Percentiles rank a stretch among this genome's conserved stretches.
Conservation (phyloP, 768 basidiomycete genomes). For the Fibroporia radiculosa region DNA sequence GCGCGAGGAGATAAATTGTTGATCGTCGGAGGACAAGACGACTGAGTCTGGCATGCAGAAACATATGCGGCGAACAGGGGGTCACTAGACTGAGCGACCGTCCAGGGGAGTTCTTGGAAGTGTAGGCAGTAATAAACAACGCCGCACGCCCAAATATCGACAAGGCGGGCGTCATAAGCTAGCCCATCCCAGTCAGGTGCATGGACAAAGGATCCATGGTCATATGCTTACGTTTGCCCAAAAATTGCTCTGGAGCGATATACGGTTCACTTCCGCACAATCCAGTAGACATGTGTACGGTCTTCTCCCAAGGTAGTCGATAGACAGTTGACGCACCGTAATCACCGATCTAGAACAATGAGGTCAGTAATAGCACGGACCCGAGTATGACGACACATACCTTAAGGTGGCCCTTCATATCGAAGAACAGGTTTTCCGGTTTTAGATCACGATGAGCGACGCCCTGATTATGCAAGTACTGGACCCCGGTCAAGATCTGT, state of each 20-base stretch:
- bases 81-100: slow-evolving; percentile 82
- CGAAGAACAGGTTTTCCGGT: slow-evolving; percentile 95
- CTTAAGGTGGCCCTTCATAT: slow-evolving; percentile 89
- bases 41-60: slow-evolving; percentile 43
- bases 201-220: slow-evolving; percentile 23
- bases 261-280: slow-evolving; percentile 98
- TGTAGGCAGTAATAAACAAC: slow-evolving; percentile 98
- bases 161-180: slow-evolving; percentile 97
- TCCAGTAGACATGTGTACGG: slow-evolving; percentile 94
- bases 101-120: slow-evolving; percentile 98
- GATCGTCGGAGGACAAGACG: slow-evolving; percentile 56
- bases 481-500: slow-evolving; percentile 84
- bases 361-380: slow-evolving; percentile 7
- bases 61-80: slow-evolving; percentile 74
- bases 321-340: slow-evolving; percentile 99
- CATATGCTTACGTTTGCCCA: slow-evolving; percentile 82
- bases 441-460: slow-evolving; percentile 98
- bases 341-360: slow-evolving; percentile 75
- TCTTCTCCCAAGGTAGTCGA: slow-evolving; percentile 95
- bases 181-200: slow-evolving; percentile 28
- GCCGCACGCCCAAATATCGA: slow-evolving; percentile 96
- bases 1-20: slow-evolving; percentile 83
- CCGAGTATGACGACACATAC: slow-evolving; percentile 32
- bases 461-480: slow-evolving; percentile 91
- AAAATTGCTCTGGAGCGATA: slow-evolving; percentile 96